Evolutionary conservation across 768 basidiomycete species (phyloP).

Genomic region (Aureoboletus auriporus): DNA sequence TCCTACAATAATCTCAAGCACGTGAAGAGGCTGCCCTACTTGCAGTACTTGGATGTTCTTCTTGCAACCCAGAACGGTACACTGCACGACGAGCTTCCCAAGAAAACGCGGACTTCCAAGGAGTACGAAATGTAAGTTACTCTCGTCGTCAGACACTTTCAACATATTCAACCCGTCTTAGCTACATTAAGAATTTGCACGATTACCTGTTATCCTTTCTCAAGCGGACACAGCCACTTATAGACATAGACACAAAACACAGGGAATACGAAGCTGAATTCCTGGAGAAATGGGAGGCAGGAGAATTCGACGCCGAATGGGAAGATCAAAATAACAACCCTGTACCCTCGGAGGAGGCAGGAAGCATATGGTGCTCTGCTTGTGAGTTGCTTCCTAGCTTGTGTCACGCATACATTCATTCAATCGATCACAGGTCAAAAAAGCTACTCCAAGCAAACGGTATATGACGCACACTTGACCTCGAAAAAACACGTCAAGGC

Average conservation of each 20-base stretch:
- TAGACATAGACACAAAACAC: slow-evolving; percentile 69
- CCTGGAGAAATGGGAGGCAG: slow-evolving; percentile 72
- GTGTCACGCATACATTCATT: not conserved
- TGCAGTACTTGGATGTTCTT: slow-evolving; percentile 91
- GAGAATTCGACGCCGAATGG: slow-evolving; percentile 72
- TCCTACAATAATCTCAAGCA: slow-evolving; percentile 88
- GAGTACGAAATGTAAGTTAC: slow-evolving; percentile 75
- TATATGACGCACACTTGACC: slow-evolving; percentile 92
- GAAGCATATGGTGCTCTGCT: slow-evolving; percentile 91
- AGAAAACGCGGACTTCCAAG: slow-evolving; percentile 61
- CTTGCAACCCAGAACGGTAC: slow-evolving; percentile 55
- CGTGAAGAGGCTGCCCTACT: slow-evolving; percentile 81
- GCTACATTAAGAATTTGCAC: slow-evolving; percentile 82
- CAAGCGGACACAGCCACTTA: slow-evolving; percentile 79
- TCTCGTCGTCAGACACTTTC: slow-evolving; percentile 2
- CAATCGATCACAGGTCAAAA: slow-evolving; percentile 69
- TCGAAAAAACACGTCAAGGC: slow-evolving; percentile 97
- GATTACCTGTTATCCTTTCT: slow-evolving; percentile 83
- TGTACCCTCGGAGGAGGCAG: slow-evolving; percentile 38
- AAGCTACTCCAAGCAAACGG: slow-evolving; percentile 93
- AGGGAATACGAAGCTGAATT: slow-evolving; percentile 66
- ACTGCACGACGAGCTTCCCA: slow-evolving; percentile 67
- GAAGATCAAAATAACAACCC: slow-evolving; percentile 44
- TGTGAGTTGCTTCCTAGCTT: slow-evolving; percentile 52
- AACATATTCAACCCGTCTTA: slow-evolving; percentile 28